Evolutionary conservation across 352 stramenopile genomes (phyloP).

Genomic region (Phytophthora quininea): DNA sequence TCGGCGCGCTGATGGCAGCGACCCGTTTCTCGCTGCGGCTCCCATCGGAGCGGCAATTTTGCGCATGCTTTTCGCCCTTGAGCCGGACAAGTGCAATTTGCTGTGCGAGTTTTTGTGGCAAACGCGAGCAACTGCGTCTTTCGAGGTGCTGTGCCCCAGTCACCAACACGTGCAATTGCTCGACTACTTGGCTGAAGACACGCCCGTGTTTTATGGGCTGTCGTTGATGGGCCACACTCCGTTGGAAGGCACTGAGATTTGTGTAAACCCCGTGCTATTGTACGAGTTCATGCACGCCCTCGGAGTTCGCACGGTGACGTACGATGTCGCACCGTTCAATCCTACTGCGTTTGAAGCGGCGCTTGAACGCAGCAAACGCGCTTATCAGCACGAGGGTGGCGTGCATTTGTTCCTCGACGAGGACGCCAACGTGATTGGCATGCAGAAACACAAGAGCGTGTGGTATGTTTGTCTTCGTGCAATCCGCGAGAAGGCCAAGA

Average conservation of each 20-base stretch:
- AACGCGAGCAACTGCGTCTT: conserved; percentile 74
- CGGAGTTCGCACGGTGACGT: conserved; percentile 68
- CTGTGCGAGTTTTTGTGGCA: conserved; percentile 83
- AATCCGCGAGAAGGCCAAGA: conserved; percentile 86
- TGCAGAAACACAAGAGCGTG: conserved; percentile 86
- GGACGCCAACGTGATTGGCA: conserved; percentile 66
- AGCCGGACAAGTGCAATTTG: conserved; percentile 41
- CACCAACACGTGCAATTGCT: conserved; percentile 84
- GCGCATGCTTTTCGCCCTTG: conserved; percentile 40
- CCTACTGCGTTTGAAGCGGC: conserved; percentile 33
- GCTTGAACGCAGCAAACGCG: conserved; percentile 49
- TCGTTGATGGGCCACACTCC: conserved; percentile 56
- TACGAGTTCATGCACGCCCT: conserved; percentile 61
- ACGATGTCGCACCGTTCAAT: conserved; percentile 55
- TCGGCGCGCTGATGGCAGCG: conserved; percentile 19
- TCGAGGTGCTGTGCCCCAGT: conserved; percentile 72
- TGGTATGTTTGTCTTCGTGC: conserved; percentile 88
- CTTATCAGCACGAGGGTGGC: conserved; percentile 72
- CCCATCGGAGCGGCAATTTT: conserved; percentile 59
- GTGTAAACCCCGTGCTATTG: conserved; percentile 76
- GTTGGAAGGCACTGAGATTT: conserved; percentile 59
- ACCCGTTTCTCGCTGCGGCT: conserved; percentile 58
- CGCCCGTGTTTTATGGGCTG: conserved; percentile 81
- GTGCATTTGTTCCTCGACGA: conserved; percentile 79
- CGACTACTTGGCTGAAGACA: conserved; percentile 69